Percentiles rank a stretch among this genome's conserved stretches.
Evolutionary conservation across 768 basidiomycete species (phyloP).

Genomic region (Amanita brunnescens): DNA sequence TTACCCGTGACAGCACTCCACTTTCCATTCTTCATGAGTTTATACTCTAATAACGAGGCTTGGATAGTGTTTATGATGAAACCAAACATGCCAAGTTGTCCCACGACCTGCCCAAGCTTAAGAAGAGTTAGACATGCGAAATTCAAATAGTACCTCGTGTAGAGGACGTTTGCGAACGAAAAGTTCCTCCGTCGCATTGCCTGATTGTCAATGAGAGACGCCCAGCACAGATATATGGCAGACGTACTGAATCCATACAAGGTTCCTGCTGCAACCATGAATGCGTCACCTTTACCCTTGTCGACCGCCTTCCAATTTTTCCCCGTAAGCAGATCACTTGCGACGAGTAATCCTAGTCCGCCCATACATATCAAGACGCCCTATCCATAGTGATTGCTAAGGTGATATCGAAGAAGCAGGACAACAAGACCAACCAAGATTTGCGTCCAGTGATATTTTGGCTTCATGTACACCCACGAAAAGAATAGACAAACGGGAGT

Average conservation of each 20-base stretch:
- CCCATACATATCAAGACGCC: conserved; percentile 65
- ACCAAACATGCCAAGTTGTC: conserved; percentile 82
- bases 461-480: conserved; percentile 76
- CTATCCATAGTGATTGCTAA: conserved; percentile 21
- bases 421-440: conserved; percentile 45
- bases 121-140: not conserved
- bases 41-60: conserved; percentile 66
- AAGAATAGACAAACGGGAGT: conserved; percentile 83
- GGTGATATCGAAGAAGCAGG: not conserved
- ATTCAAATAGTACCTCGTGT: conserved; percentile 46
- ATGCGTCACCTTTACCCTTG: conserved; percentile 73
- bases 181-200: conserved; percentile 85
- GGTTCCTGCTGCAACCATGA: conserved; percentile 81
- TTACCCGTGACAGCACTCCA: conserved; percentile 69
- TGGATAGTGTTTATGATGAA: conserved; percentile 73
- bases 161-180: conserved; percentile 72
- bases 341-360: conserved; percentile 74
- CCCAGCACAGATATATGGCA: not conserved
- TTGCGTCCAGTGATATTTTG: conserved; percentile 79
- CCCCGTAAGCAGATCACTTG: conserved; percentile 66
- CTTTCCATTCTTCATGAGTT: conserved; percentile 49
- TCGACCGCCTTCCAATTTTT: conserved; percentile 62
- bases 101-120: conserved; percentile 48
- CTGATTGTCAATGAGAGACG: conserved; percentile 24
- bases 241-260: conserved; percentile 78